These are phyloP conservation scores for Oenanthe javanica DNA, from an alignment of 140 eudicot species.

Conservation along the genomic window DNA sequence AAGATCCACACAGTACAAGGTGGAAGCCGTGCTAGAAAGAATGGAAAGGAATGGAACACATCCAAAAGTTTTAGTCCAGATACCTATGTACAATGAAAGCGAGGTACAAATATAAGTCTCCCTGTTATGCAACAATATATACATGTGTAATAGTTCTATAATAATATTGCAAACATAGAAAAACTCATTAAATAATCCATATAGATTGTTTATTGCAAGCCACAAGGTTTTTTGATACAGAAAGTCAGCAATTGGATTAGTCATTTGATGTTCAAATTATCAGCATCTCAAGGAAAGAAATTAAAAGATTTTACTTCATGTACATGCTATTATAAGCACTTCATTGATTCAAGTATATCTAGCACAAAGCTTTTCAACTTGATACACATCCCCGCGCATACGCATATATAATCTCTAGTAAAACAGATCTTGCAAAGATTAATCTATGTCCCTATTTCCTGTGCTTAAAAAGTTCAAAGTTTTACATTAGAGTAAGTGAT, in stretches of 20 bases:
- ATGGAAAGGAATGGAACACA: constrained; percentile 47
- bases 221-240: neutral
- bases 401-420: neutral
- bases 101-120: constrained; percentile 41
- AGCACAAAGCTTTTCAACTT: neutral
- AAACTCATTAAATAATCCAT: neutral
- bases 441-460: neutral
- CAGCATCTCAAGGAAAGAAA: neutral
- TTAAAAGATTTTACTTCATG: neutral
- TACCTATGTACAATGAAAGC: constrained; percentile 81
- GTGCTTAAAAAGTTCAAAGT: neutral
- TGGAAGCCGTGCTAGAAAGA: constrained; percentile 52
- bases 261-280: neutral
- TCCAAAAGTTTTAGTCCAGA: constrained; percentile 66
- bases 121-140: neutral
- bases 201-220: neutral
- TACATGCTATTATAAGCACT: neutral
- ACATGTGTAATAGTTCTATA: neutral
- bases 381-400: neutral
- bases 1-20: constrained; percentile 53
- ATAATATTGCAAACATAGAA: neutral
- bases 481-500: neutral
- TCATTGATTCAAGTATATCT: neutral
- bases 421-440: neutral
- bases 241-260: neutral